Evolutionary conservation across 139 green algal species (phyloP), one percentile per base, ranked within the genome.

Genomic region (Volvox africanus): DNA sequence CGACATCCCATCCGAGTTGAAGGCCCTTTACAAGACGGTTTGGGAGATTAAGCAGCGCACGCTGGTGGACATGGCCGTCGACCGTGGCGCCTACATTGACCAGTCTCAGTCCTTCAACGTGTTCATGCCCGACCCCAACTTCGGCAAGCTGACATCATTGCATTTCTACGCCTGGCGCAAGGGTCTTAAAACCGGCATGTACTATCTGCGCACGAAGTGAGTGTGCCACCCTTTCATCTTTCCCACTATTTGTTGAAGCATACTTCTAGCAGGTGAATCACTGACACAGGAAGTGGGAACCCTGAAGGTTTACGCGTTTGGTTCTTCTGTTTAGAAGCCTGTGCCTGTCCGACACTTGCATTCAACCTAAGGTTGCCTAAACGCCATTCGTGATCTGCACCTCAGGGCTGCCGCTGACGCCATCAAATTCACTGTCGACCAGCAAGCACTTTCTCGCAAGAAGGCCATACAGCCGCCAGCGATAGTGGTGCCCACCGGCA

Each of bases 341-440:
- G 44, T 55, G 44, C 44, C 44, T 55, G 44, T 55, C 9, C 5
- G 44, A 55, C 44, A 55, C n/a, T n/a, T n/a, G n/a, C n/a, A n/a
- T n/a, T n/a, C n/a, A n/a, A n/a, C n/a, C n/a, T n/a, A n/a, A n/a
- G n/a, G n/a, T n/a, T n/a, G n/a, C n/a, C n/a, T n/a, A n/a, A n/a
- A n/a, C n/a, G n/a, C n/a, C n/a, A n/a, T n/a, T n/a, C n/a, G n/a
- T n/a, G n/a, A 55, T 9, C 44, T 55, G 44, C 44, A 9, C 9
- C 44, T 55, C 86, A 94, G 97, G 82, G 94, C 97, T 55, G 98
- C 98, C 30, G 98, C 98, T 2, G 98, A 99, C 87, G 98, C 98
- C 91, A 99, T 99, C 95, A 99, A 99, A 97, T 99, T 99, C 94
- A 99, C 98, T 1, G 98, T 99, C 21, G 98, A 99, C 92, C 95